phyloP scores from a whole-genome alignment of 176 grass and related monocot species.

The Rhynchospora breviuscula region DNA sequence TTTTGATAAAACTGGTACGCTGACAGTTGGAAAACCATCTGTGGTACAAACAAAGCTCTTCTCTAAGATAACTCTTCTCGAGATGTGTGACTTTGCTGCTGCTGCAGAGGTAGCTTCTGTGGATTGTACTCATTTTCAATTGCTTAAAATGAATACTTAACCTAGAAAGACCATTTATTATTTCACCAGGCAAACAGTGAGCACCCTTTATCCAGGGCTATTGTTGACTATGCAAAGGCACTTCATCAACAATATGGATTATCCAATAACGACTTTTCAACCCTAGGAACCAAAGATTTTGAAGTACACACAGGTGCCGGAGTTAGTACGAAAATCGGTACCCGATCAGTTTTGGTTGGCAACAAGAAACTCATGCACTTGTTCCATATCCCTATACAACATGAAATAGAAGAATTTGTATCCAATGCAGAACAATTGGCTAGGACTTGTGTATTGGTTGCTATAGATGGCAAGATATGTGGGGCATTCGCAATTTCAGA shows the following conservation, averaged over 20 bases:
- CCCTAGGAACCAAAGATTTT: slow-evolving; percentile 68
- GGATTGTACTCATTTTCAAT: not conserved
- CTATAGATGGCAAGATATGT: slow-evolving; percentile 52
- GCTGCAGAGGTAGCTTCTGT: slow-evolving; percentile 63
- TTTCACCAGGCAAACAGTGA: slow-evolving; percentile 72
- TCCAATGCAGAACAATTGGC: slow-evolving; percentile 62
- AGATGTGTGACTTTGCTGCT: slow-evolving; percentile 79
- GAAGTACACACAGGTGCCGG: slow-evolving; percentile 83
- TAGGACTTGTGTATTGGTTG: slow-evolving; percentile 85
- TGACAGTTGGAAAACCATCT: slow-evolving; percentile 85
- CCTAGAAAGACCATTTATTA: not conserved
- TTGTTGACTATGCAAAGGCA: slow-evolving; percentile 72
- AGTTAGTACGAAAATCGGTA: slow-evolving; percentile 64
- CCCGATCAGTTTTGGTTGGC: slow-evolving; percentile 70
- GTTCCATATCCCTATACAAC: slow-evolving; percentile 44
- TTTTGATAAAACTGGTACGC: slow-evolving; percentile 98
- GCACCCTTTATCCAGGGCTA: slow-evolving; percentile 88
- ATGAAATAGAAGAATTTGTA: slow-evolving; percentile 61
- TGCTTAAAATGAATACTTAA: not conserved
- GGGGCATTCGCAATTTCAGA: slow-evolving; percentile 86
- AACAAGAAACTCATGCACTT: slow-evolving; percentile 88
- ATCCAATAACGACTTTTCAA: slow-evolving; percentile 37
- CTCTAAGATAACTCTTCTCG: slow-evolving; percentile 60
- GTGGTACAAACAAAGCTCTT: slow-evolving; percentile 86
- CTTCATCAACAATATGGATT: slow-evolving; percentile 71